Base-by-base conservation (phyloP, 139 green algal species). In the Tetradesmus lagerheimii region DNA sequence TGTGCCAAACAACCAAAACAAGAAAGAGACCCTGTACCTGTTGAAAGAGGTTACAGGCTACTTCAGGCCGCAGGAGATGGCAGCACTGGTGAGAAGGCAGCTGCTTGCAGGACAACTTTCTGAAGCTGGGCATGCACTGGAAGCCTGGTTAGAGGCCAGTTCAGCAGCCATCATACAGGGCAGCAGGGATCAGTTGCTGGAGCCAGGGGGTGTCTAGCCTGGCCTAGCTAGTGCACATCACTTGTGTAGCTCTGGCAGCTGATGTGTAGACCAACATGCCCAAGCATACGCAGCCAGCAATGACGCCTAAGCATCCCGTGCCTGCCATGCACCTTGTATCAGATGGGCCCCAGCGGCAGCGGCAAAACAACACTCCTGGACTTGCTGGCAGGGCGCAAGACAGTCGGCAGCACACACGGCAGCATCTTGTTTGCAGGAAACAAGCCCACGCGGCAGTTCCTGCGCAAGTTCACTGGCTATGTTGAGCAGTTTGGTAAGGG, bases 331-430 rank as follows among this genome's bases (percentile, higher is more conserved):
- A 16, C 62, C 53, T 27, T 18, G 29, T 12, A 6, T 15, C 76
- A 86, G 86, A 96, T 97, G 95, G 96, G 96, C 20, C 93, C 95
- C 35, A 94, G 87, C 34, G 96, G 97, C 75, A 94, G 83, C 80
- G 97, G 97, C 83, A 98, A 99, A 89, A 98, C 96, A 79, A 97
- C 95, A 12, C 82, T 98, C 15, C 91, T 98, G 43, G 92, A 94
- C 79, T 18, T 94, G 71, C 57, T 95, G 75, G 92, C 92, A 27
- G 93, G 96, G 39, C 92, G 95, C 81, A 96, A 96, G 87, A 96
- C 83, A 8, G 66, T 66, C 9, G 93, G 93, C 66, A 76, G 38
- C 0, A 85, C 74, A 20, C 89, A 93, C 39, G 96, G 96, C 45
- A 83, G 91, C 27, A 83, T 98, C 14, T 43, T 92, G 29, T 98